A percentile compares a stretch with the other conserved stretches of the same genome.
Evolutionary conservation across 2,329 filamentous ascomycete species (phyloP).

Genomic region (Aspergillus brunneoviolaceus): DNA sequence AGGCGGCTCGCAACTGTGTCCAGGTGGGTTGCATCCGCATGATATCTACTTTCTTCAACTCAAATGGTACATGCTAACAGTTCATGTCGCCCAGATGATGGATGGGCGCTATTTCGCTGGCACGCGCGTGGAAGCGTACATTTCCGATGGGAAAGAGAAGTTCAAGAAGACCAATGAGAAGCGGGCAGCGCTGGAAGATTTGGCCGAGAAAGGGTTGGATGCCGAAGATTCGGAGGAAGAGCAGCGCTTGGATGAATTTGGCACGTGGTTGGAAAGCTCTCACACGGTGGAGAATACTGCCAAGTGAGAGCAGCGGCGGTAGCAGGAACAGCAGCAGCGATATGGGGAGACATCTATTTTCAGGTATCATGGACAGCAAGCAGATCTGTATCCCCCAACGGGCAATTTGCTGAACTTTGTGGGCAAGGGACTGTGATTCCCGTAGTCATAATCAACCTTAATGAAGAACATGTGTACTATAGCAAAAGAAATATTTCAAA

Average conservation of each 20-base stretch:
- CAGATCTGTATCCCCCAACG: background rate
- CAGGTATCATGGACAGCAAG: background rate
- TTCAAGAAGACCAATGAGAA: conserved; percentile 66
- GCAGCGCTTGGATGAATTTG: conserved; percentile 49
- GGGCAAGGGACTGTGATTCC: background rate
- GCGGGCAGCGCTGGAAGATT: conserved; percentile 44
- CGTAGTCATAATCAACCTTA: background rate
- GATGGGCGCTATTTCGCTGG: conserved; percentile 77
- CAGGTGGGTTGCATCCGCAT: conserved; percentile 34
- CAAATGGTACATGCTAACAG: conserved; percentile 10
- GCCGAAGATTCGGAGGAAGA: conserved; percentile 47
- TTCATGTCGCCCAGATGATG: conserved; percentile 55
- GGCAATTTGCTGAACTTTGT: background rate
- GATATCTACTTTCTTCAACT: background rate
- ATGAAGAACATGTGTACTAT: background rate
- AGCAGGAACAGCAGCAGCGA: too few species aligned
- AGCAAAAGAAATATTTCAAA: background rate
- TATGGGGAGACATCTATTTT: too few species aligned
- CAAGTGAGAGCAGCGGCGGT: conserved; percentile 17
- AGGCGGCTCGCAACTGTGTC: conserved; percentile 71
- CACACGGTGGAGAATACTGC: conserved; percentile 25
- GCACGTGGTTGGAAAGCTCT: conserved; percentile 46
- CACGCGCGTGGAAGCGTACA: conserved; percentile 67
- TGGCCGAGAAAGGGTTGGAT: conserved; percentile 47
- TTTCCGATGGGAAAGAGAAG: conserved; percentile 69